Evolutionary conservation across 2,329 filamentous ascomycete species (phyloP).

Genomic region (Phyllosticta paracitricarpa): DNA sequence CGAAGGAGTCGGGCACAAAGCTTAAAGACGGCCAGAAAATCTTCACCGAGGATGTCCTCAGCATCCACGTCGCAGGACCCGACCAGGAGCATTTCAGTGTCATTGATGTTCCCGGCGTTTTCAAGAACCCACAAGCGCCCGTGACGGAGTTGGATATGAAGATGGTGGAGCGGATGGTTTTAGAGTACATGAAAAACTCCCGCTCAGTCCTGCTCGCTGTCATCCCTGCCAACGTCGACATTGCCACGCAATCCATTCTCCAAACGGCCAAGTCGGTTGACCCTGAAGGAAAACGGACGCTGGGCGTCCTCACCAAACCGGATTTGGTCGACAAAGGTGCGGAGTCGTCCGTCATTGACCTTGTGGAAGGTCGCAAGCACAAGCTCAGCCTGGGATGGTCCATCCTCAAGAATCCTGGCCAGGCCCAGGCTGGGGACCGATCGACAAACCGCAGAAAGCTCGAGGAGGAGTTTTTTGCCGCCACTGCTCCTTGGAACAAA

Average conservation of each 20-base stretch:
- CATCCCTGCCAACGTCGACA: slow-evolving; percentile 25
- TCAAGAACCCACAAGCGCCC: slow-evolving; percentile 21
- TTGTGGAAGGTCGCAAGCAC: slow-evolving; percentile 31
- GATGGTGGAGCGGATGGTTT: slow-evolving; percentile 17
- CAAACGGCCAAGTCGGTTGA: slow-evolving; percentile 29
- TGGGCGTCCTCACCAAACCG: slow-evolving; percentile 30
- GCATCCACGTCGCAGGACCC: slow-evolving; percentile 34
- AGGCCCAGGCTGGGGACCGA: slow-evolving; percentile 15
- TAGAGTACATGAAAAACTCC: slow-evolving; percentile 20
- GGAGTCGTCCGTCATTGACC: slow-evolving; percentile 28
- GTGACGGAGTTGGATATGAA: slow-evolving; percentile 17
- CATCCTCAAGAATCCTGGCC: slow-evolving; percentile 39
- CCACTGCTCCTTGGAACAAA: slow-evolving; percentile 25
- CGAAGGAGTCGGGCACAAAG: not conserved
- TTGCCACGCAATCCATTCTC: slow-evolving; percentile 38
- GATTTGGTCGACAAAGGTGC: slow-evolving; percentile 27
- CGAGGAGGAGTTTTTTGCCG: slow-evolving; percentile 28
- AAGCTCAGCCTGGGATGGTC: slow-evolving; percentile 43
- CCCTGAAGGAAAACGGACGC: slow-evolving; percentile 20
- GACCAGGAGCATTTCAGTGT: slow-evolving; percentile 31
- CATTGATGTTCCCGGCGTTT: slow-evolving; percentile 39
- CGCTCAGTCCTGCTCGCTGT: slow-evolving; percentile 24
- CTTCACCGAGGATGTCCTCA: slow-evolving; percentile 34
- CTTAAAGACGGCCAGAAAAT: slow-evolving; percentile 13
- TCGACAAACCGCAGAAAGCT: slow-evolving; percentile 17